phyloP scores from a whole-genome alignment of 2,329 filamentous ascomycete species.

The Diplodia mutila region DNA sequence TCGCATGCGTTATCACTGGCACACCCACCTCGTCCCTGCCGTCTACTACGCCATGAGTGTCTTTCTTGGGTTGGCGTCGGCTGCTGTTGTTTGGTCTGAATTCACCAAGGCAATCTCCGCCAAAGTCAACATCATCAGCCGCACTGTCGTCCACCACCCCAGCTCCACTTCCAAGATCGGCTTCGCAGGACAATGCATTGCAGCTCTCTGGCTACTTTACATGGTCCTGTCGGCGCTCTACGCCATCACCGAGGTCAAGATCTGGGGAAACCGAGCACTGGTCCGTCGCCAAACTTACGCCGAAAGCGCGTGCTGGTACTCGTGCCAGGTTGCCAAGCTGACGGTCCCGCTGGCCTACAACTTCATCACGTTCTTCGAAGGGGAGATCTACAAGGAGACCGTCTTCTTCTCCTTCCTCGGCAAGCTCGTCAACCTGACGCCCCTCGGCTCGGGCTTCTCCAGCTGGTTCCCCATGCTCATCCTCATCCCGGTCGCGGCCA shows the following conservation, averaged over 20 bases:
- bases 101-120: conserved; percentile 81
- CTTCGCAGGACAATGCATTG: conserved; percentile 82
- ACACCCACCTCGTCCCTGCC: conserved; percentile 74
- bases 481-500: conserved; percentile 81
- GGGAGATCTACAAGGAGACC: conserved; percentile 72
- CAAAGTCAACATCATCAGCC: conserved; percentile 70
- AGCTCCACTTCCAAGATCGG: conserved; percentile 74
- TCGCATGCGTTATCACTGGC: conserved; percentile 76
- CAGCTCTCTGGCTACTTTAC: conserved; percentile 88
- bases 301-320: conserved; percentile 95
- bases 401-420: conserved; percentile 89
- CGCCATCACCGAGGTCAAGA: conserved; percentile 88
- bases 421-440: conserved; percentile 78
- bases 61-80: conserved; percentile 73
- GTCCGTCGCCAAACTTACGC: conserved; percentile 89
- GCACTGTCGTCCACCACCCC: conserved; percentile 75
- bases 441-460: conserved; percentile 81
- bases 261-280: conserved; percentile 94
- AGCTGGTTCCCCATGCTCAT: conserved; percentile 88
- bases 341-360: conserved; percentile 95
- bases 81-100: conserved; percentile 91
- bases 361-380: conserved; percentile 86
- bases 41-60: conserved; percentile 66
- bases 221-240: conserved; percentile 91
- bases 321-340: conserved; percentile 86